Evolutionary conservation across 768 basidiomycete genomes (phyloP), one percentile per base, ranked within the genome.

Genomic region (Lactifluus hygrophoroides): DNA sequence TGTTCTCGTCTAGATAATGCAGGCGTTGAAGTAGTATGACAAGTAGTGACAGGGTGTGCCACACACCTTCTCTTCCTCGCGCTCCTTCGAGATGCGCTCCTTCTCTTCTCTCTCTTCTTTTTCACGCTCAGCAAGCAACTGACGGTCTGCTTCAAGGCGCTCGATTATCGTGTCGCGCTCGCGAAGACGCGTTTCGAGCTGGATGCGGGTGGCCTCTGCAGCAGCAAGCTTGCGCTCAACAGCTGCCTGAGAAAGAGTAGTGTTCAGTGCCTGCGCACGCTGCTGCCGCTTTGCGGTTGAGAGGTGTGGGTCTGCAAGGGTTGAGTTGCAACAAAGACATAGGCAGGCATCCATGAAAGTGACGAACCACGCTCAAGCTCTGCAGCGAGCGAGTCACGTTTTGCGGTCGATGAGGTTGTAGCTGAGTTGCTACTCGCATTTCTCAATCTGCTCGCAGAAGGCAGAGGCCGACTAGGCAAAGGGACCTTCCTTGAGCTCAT

Each of bases 51-150:
- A 27, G 11, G 10, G 4, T 4, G 5, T 2, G 25, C 14, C 21
- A 69, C 76, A 42, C 50, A 88, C 89, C 77, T 83, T 86, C 61
- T 85, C 83, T 57, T 80, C 76, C 4, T 77, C 76, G 52, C 73
- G 71, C 37, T 76, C 77, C 3, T 66, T 69, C 16, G 78, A 73
- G 54, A 87, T 81, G 10, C 68, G 69, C 56, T 88, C 83, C 69
- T 81, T 86, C 69, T 84, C 85, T 57, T 83, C 81, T 23, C 80
- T 73, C 60, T 89, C 86, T 37, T 83, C 80, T 49, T 77, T 74
- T 68, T 90, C 88, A 3, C 84, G 70, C 61, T 89, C 86, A 0
- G 83, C 73, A 50, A 89, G 76, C 74, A 77, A 88, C 17, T 85
- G 73, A 37, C 88, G 73, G 66, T 91, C 89, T 17, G 79, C 73